A percentile compares a stretch with the other conserved stretches of the same genome.
phyloP scores from a whole-genome alignment of 257 asterid genomes.

The Solanum sejunctum region DNA sequence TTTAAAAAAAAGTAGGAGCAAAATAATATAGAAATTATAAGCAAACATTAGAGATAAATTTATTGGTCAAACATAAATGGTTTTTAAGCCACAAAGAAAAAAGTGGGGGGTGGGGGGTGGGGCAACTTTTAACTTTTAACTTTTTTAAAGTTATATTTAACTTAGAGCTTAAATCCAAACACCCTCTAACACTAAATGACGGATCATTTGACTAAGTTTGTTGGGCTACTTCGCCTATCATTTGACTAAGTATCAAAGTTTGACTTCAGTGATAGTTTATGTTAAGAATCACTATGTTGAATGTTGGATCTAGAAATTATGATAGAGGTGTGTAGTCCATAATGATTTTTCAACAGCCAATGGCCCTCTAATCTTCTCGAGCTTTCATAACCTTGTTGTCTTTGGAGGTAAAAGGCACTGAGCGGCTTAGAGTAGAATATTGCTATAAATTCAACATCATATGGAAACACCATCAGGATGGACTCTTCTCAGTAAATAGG shows the following conservation, averaged over 20 bases:
- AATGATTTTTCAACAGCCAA: neutral
- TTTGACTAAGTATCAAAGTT: neutral
- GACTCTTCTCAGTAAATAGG: neutral
- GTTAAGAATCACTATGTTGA: neutral
- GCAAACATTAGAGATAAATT: too few species aligned
- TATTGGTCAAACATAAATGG: too few species aligned
- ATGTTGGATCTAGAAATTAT: neutral
- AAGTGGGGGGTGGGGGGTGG: too few species aligned
- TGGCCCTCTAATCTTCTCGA: neutral
- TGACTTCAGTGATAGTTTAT: neutral
- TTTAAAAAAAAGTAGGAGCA: too few species aligned
- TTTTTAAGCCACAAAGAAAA: too few species aligned
- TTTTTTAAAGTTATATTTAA: too few species aligned
- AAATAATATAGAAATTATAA: too few species aligned
- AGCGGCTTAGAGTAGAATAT: neutral
- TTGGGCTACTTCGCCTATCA: neutral
- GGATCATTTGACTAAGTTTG: neutral
- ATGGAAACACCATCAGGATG: neutral
- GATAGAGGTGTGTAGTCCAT: neutral
- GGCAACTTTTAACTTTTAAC: too few species aligned
- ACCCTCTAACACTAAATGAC: neutral
- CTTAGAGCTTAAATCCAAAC: too few species aligned
- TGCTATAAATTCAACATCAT: neutral
- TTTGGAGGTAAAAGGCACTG: neutral
- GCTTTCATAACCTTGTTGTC: neutral